Evolutionary conservation across 23 red algal species (phyloP).

Genomic region (Agarophyton chilense): DNA sequence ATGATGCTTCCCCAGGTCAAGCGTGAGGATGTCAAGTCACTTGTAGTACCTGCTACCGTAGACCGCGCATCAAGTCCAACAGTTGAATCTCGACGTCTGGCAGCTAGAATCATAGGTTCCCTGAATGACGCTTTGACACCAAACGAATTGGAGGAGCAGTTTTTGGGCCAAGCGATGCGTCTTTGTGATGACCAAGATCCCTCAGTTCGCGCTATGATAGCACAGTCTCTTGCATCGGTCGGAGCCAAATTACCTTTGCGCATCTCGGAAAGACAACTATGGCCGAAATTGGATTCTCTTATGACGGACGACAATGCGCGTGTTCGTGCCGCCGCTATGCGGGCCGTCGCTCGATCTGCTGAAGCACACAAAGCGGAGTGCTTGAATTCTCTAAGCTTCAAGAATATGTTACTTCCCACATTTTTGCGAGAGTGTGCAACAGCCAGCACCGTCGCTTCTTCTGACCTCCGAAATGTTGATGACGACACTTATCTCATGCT

Average conservation of each 20-base stretch:
- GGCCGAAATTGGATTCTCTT: slow-evolving; percentile 71
- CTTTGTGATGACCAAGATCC: slow-evolving; percentile 79
- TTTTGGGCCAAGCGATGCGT: slow-evolving; percentile 69
- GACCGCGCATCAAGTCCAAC: slow-evolving; percentile 74
- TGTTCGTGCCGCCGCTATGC: slow-evolving; percentile 73
- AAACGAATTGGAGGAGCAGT: slow-evolving; percentile 73
- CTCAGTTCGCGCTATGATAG: slow-evolving; percentile 83
- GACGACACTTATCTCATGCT: slow-evolving; percentile 87
- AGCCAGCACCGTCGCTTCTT: slow-evolving; percentile 66
- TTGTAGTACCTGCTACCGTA: slow-evolving; percentile 75
- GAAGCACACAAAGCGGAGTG: slow-evolving; percentile 68
- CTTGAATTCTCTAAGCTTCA: slow-evolving; percentile 47
- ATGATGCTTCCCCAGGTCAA: slow-evolving; percentile 90
- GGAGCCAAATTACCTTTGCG: slow-evolving; percentile 73
- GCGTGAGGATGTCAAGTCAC: slow-evolving; percentile 69
- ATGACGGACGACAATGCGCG: slow-evolving; percentile 69
- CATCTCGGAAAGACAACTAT: slow-evolving; percentile 72
- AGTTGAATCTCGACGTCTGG: slow-evolving; percentile 75
- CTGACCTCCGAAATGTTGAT: slow-evolving; percentile 80
- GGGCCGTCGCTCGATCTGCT: slow-evolving; percentile 66
- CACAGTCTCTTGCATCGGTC: slow-evolving; percentile 66
- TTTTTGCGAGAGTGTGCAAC: slow-evolving; percentile 80
- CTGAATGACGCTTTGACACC: slow-evolving; percentile 75
- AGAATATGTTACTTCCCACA: slow-evolving; percentile 63
- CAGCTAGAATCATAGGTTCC: slow-evolving; percentile 78